These are phyloP conservation scores for Sistotremastrum niveocremeum DNA, from an alignment of 768 basidiomycete species.

Conservation along the genomic window DNA sequence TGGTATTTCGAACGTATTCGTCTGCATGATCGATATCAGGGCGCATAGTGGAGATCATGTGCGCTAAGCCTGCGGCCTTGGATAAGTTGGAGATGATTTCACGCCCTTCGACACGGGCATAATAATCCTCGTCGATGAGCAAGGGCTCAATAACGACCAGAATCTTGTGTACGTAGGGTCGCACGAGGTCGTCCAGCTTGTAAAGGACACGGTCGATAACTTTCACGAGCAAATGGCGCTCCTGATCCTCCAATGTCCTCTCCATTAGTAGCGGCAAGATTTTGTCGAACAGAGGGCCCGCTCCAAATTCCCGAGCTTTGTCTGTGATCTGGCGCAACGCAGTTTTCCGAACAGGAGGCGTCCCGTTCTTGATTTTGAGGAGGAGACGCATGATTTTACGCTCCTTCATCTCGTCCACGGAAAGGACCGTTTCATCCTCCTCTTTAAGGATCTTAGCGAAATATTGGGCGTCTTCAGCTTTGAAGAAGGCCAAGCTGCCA, in stretches of 20 bases:
- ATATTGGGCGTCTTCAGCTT: slow-evolving; percentile 94
- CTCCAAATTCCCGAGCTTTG: slow-evolving; percentile 96
- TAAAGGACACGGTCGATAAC: slow-evolving; percentile 98
- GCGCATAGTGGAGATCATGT: slow-evolving; percentile 99
- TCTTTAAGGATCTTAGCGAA: slow-evolving; percentile 93
- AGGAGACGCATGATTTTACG: slow-evolving; percentile 97
- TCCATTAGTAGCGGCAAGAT: slow-evolving; percentile 98
- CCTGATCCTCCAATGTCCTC: slow-evolving; percentile 93
- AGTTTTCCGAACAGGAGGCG: slow-evolving; percentile 94
- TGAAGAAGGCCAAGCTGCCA: slow-evolving; percentile 95
- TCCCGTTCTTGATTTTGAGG: slow-evolving; percentile 98
- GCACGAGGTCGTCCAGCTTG: slow-evolving; percentile 97
- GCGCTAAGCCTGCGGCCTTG: slow-evolving; percentile 96
- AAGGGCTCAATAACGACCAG: slow-evolving; percentile 98
- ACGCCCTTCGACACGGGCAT: slow-evolving; percentile 92
- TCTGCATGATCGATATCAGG: slow-evolving; percentile 99
- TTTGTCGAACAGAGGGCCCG: slow-evolving; percentile 97
- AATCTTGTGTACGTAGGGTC: slow-evolving; percentile 99
- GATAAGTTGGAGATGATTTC: slow-evolving; percentile 99
- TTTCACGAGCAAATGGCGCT: slow-evolving; percentile 94
- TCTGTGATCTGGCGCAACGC: slow-evolving; percentile 97
- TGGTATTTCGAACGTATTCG: slow-evolving; percentile 98
- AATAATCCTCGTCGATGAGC: slow-evolving; percentile 96
- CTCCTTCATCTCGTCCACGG: slow-evolving; percentile 98
- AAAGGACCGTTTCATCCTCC: slow-evolving; percentile 86